Evolutionary conservation across 192 early-diverging fungal genomes (phyloP), one percentile per base, ranked within the genome.

Genomic region (Coemansia sp.): DNA sequence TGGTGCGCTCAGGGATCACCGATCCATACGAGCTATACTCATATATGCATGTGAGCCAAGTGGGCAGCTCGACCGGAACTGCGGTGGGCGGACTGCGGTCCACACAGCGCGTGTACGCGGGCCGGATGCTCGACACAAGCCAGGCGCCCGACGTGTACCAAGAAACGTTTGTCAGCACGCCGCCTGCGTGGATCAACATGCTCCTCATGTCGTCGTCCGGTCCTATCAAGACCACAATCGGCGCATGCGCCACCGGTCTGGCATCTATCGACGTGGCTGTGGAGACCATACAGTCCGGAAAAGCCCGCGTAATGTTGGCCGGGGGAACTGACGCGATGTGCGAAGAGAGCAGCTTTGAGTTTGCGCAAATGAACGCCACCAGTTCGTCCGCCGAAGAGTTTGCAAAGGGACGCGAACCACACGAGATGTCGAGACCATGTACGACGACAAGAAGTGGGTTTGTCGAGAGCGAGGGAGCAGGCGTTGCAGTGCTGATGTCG

Each of bases 301-400:
- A 94, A 82, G 95, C 95, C 64, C 91, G 90, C 83, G 84, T 97
- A 48, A 88, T 94, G 69, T 84, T 97, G 57, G 91, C 90, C 49
- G 95, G 95, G 76, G 94, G 91, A 44, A 87, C 88, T 60, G 95
- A 97, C 65, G 90, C 89, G 68, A 89, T 95, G 82, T 86, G 88
- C 64, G 92, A 94, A 74, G 95, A 95, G 68, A 88, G 87, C 47
- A 89, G 89, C 23, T 91, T 91, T 66, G 95, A 97, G 83, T 97
- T 97, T 77, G 94, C 93, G 54, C 92, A 94, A 86, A 97, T 97
- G 95, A 92, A 91, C 80, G 95, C 95, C 22, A 97, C 95, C 11
- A 86, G 86, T 67, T 93, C 89, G 78, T 75, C 92, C 37, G 74
- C 84, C 44, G 87, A 87, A 25, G 95, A 97, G 81, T 77, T 91